Conservation (phyloP, 169 alveolate species). For the Perkinsus chesapeaki region DNA sequence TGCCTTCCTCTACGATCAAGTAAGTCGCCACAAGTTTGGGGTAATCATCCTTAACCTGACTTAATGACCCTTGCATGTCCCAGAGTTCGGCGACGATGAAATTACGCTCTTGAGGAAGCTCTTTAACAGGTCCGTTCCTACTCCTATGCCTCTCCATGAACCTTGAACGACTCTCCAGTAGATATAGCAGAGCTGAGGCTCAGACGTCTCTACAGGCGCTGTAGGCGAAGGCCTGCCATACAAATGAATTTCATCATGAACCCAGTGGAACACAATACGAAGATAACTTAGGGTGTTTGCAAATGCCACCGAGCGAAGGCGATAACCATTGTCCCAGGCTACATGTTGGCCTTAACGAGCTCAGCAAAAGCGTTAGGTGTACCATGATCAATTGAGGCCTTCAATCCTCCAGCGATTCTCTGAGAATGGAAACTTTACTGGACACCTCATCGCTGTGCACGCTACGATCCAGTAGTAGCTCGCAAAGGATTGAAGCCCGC, state of each 20-base stretch:
- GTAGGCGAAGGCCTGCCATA: too few species aligned
- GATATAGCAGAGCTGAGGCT: not conserved
- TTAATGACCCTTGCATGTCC: too few species aligned
- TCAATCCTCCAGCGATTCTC: not conserved
- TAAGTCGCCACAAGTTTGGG: too few species aligned
- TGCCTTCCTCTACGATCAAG: too few species aligned
- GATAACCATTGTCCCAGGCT: not conserved
- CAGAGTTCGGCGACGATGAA: too few species aligned
- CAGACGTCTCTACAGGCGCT: too few species aligned
- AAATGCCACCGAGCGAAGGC: too few species aligned
- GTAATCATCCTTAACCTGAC: too few species aligned
- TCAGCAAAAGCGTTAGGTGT: not conserved
- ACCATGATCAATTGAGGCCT: not conserved
- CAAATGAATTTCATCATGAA: too few species aligned
- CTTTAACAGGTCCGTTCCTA: not conserved
- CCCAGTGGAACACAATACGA: too few species aligned
- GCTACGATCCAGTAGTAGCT: not conserved
- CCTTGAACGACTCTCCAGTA: not conserved
- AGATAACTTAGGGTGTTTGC: too few species aligned
- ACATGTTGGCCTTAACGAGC: not conserved
- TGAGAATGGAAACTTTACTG: not conserved
- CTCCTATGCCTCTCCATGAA: not conserved
- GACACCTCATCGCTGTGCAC: not conserved
- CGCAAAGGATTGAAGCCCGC: not conserved
- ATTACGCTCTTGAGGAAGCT: not conserved